A percentile compares a stretch with the other conserved stretches of the same genome.
Evolutionary conservation across 2,329 filamentous ascomycete species (phyloP).

Genomic region (Claviceps monticola): DNA sequence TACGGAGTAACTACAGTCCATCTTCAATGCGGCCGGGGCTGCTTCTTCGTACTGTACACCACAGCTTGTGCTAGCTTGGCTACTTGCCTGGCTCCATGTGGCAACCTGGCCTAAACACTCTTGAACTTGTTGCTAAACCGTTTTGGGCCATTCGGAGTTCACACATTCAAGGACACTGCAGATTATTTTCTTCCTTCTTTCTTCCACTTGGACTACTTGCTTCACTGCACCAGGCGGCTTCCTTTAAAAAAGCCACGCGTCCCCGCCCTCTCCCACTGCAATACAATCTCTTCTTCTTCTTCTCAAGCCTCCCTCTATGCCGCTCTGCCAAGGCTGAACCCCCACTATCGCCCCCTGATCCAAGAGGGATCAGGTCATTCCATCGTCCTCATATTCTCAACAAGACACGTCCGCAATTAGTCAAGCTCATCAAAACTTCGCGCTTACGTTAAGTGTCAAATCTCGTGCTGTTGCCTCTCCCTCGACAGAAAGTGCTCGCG

Average conservation of each 20-base stretch:
- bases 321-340: neutral
- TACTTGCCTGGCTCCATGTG: neutral
- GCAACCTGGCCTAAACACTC: constrained; percentile 4
- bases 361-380: constrained; percentile 4
- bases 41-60: neutral
- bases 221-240: neutral
- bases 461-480: neutral
- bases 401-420: neutral
- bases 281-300: neutral
- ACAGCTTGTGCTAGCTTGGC: neutral
- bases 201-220: neutral
- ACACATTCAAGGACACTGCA: neutral
- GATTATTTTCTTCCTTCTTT: neutral
- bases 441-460: neutral
- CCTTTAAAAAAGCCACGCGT: neutral
- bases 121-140: neutral
- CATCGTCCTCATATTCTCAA: neutral
- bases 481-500: neutral
- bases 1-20: no score
- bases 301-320: constrained; percentile 1
- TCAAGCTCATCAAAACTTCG: neutral
- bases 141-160: constrained; percentile 1
- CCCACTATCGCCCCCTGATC: constrained; percentile 7
- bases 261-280: neutral
- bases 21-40: no score